Evolutionary conservation across 2,329 filamentous ascomycete species (phyloP).

Genomic region (Xylaria sp.): DNA sequence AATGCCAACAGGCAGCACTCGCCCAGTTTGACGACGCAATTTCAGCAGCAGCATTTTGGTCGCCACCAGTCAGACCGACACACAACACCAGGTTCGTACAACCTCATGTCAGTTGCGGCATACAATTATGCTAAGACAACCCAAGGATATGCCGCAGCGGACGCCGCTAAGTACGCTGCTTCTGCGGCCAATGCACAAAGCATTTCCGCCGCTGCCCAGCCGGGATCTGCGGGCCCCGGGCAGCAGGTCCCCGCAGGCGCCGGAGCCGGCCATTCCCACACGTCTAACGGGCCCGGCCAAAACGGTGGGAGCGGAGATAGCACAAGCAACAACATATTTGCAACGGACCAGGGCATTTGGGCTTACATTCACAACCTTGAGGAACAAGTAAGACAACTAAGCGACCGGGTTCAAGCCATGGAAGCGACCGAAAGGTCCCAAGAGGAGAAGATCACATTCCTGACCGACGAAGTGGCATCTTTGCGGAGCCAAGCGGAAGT

Average conservation of each 20-base stretch:
- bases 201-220: slow-evolving; percentile 27
- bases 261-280: slow-evolving; percentile 35
- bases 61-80: slow-evolving; percentile 60
- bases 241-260: slow-evolving; percentile 22
- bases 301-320: slow-evolving; percentile 60
- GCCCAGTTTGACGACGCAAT: slow-evolving; percentile 66
- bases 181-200: slow-evolving; percentile 26
- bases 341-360: slow-evolving; percentile 68
- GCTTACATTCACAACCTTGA: slow-evolving; percentile 73
- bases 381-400: slow-evolving; percentile 53
- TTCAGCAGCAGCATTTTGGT: slow-evolving; percentile 65
- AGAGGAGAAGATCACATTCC: slow-evolving; percentile 41
- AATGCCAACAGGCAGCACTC: slow-evolving; percentile 61
- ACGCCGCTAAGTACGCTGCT: slow-evolving; percentile 37
- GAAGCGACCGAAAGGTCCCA: slow-evolving; percentile 44
- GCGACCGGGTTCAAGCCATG: slow-evolving; percentile 47
- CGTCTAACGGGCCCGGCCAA: slow-evolving; percentile 55
- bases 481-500: slow-evolving; percentile 39
- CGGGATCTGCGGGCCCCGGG: slow-evolving; percentile 27
- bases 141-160: slow-evolving; percentile 35
- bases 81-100: slow-evolving; percentile 55
- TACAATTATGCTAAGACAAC: slow-evolving; percentile 32
- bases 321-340: slow-evolving; percentile 67
- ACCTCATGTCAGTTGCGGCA: slow-evolving; percentile 18
- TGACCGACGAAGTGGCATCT: slow-evolving; percentile 41